A percentile compares a stretch with the other conserved stretches of the same genome.
Conservation (phyloP, 768 basidiomycete genomes). For the Termitomyces titanicus region DNA sequence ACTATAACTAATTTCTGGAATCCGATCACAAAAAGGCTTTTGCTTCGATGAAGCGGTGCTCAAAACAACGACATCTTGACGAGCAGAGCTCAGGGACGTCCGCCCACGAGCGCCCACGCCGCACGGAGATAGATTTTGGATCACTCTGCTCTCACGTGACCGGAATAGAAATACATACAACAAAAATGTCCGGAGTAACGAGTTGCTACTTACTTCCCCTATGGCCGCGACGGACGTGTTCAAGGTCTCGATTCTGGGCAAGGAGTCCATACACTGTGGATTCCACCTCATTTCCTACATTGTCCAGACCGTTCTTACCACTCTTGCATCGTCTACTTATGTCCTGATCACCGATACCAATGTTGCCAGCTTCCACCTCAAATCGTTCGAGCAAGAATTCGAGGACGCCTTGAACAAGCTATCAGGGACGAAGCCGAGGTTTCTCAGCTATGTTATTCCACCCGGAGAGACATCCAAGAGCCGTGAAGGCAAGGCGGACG, state of each 20-base stretch:
- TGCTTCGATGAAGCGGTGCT: neutral
- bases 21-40: neutral
- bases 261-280: slow-evolving; percentile 88
- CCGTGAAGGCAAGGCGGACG: slow-evolving; percentile 84
- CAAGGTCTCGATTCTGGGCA: slow-evolving; percentile 82
- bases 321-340: slow-evolving; percentile 80
- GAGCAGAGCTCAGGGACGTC: neutral
- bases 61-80: no score
- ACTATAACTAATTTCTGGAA: neutral
- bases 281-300: slow-evolving; percentile 92
- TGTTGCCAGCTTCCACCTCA: slow-evolving; percentile 78
- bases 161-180: neutral
- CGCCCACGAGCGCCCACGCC: no score
- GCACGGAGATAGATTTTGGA: neutral
- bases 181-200: no score
- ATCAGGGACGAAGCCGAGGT: slow-evolving; percentile 44
- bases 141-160: slow-evolving; percentile 6
- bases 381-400: slow-evolving; percentile 67
- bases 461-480: slow-evolving; percentile 95
- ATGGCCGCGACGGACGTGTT: slow-evolving; percentile 55
- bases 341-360: slow-evolving; percentile 91
- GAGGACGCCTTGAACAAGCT: slow-evolving; percentile 30
- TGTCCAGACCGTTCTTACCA: slow-evolving; percentile 62
- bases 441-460: slow-evolving; percentile 73
- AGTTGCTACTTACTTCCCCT: neutral